These are phyloP conservation scores for Cercophora sp. DNA, from an alignment of 495 filamentous ascomycete species.

Conservation along the genomic window DNA sequence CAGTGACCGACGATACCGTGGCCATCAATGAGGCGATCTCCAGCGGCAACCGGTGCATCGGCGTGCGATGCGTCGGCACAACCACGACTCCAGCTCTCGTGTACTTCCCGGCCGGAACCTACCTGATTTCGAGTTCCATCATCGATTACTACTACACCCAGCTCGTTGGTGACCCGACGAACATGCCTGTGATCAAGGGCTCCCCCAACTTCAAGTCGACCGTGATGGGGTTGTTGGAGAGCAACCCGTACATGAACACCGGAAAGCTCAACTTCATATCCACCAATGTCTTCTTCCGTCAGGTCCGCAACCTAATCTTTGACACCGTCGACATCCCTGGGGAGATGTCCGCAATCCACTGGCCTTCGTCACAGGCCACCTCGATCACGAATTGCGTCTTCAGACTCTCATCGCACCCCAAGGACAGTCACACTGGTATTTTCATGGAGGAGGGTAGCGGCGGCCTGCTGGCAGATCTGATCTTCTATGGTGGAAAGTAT, in stretches of 20 bases:
- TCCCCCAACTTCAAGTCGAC: slow-evolving; percentile 48
- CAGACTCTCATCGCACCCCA: slow-evolving; percentile 56
- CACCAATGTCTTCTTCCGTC: slow-evolving; percentile 93
- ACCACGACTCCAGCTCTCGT: slow-evolving; percentile 68
- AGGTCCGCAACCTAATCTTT: slow-evolving; percentile 86
- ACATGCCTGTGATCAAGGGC: slow-evolving; percentile 69
- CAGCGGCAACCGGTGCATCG: slow-evolving; percentile 70
- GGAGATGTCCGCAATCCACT: slow-evolving; percentile 69
- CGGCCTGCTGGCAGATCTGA: slow-evolving; percentile 77
- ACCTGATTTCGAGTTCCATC: slow-evolving; percentile 55
- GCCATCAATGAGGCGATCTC: slow-evolving; percentile 81
- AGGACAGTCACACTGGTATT: slow-evolving; percentile 76
- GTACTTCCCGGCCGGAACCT: slow-evolving; percentile 66
- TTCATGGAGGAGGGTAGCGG: slow-evolving; percentile 94
- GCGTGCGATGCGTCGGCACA: slow-evolving; percentile 68
- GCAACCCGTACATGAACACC: slow-evolving; percentile 21
- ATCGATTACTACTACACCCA: slow-evolving; percentile 65
- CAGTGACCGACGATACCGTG: slow-evolving; percentile 75
- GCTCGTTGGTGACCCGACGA: slow-evolving; percentile 54
- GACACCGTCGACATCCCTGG: slow-evolving; percentile 60
- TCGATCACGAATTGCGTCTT: slow-evolving; percentile 80
- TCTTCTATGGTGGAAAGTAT: slow-evolving; percentile 76
- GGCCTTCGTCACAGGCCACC: slow-evolving; percentile 93
- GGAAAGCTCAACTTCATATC: slow-evolving; percentile 31
- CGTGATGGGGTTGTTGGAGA: slow-evolving; percentile 22